Conservation (phyloP, 2,329 filamentous ascomycete species). For the Fusarium foetens region DNA sequence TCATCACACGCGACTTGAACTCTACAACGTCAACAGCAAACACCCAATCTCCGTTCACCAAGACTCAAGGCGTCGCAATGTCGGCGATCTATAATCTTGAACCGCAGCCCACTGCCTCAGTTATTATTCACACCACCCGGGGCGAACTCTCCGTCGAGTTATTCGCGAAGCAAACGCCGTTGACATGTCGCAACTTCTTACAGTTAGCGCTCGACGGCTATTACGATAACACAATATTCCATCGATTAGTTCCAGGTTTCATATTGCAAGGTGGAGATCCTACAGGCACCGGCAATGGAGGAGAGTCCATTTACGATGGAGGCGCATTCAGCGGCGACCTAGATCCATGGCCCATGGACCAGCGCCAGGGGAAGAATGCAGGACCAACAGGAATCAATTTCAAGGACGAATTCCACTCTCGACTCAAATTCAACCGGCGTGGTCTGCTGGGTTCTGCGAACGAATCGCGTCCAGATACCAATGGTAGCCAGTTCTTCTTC, state of each 20-base stretch:
- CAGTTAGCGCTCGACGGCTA: slow-evolving; percentile 96
- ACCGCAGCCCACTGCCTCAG: slow-evolving; percentile 92
- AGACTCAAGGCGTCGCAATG: slow-evolving; percentile 63
- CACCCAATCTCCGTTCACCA: neutral
- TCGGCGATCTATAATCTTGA: slow-evolving; percentile 93
- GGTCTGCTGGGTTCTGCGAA: slow-evolving; percentile 98
- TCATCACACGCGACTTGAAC: slow-evolving; percentile 15
- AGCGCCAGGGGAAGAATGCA: slow-evolving; percentile 70
- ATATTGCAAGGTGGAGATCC: slow-evolving; percentile 96
- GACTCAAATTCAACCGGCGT: slow-evolving; percentile 91
- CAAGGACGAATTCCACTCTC: slow-evolving; percentile 89
- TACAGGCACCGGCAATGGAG: slow-evolving; percentile 89
- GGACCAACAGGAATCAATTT: slow-evolving; percentile 69
- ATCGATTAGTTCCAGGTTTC: slow-evolving; percentile 90
- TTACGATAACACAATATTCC: slow-evolving; percentile 93
- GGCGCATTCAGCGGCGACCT: slow-evolving; percentile 77
- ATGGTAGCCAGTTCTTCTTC: slow-evolving; percentile 97
- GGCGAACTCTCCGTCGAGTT: slow-evolving; percentile 93
- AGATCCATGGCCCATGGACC: slow-evolving; percentile 77
- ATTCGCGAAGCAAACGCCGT: slow-evolving; percentile 92
- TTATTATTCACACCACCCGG: slow-evolving; percentile 86
- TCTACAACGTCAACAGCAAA: neutral
- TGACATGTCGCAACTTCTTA: slow-evolving; percentile 94
- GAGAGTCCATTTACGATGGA: slow-evolving; percentile 91
- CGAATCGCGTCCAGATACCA: slow-evolving; percentile 78